Percentiles rank a stretch among this genome's conserved stretches.
Evolutionary conservation across 2,329 filamentous ascomycete genomes (phyloP).

Genomic region (Aspergillus alliaceus): DNA sequence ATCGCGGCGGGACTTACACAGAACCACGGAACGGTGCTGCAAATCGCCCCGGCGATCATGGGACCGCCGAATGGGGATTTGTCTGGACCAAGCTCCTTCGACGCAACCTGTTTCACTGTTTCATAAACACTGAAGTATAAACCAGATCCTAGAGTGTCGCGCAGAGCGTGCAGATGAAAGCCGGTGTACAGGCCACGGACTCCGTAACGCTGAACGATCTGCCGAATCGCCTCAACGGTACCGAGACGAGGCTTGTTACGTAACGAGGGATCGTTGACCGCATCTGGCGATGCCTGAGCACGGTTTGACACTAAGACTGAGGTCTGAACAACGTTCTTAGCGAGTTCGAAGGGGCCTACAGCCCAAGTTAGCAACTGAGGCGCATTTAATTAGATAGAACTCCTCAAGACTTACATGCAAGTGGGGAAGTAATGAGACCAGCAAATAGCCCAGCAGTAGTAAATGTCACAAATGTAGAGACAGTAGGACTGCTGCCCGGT

Average conservation of each 20-base stretch:
- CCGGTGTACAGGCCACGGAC: conserved; percentile 47
- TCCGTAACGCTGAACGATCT: conserved; percentile 46
- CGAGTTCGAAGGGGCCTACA: conserved; percentile 48
- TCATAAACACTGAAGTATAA: conserved; percentile 51
- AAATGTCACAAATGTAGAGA: conserved; percentile 44
- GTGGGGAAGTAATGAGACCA: conserved; percentile 41
- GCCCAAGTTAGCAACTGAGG: neutral
- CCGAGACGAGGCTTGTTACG: conserved; percentile 41
- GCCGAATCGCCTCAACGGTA: conserved; percentile 43
- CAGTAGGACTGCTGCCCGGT: conserved; percentile 42
- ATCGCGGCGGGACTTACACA: conserved; percentile 34
- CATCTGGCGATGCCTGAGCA: conserved; percentile 37
- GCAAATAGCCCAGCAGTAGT: conserved; percentile 43
- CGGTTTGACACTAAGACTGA: conserved; percentile 48
- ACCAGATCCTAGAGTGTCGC: conserved; percentile 47
- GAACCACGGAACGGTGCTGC: conserved; percentile 49
- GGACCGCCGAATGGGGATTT: conserved; percentile 45
- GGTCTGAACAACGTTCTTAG: conserved; percentile 51
- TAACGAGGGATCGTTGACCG: conserved; percentile 33
- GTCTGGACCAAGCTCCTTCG: conserved; percentile 44
- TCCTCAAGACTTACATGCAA: conserved; percentile 41
- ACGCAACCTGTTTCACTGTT: conserved; percentile 47
- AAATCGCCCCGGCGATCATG: conserved; percentile 47
- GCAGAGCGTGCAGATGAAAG: conserved; percentile 45
- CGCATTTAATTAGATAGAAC: neutral